A percentile compares a stretch with the other conserved stretches of the same genome.
phyloP scores from a whole-genome alignment of 1,139 yeast species.

The Arxiozyma slooffiae region DNA sequence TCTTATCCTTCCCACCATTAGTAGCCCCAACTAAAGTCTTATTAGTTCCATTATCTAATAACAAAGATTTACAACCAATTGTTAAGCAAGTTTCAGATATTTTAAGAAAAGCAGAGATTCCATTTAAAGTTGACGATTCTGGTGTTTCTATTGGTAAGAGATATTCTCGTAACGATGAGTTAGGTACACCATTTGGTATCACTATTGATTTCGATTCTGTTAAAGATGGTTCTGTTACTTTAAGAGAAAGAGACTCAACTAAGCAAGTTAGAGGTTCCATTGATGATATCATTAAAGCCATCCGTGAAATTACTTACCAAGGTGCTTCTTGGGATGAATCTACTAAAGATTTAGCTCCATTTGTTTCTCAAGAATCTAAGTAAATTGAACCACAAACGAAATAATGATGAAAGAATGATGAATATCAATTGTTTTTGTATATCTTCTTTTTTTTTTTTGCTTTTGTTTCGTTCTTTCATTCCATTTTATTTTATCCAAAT shows the following conservation, averaged over 20 bases:
- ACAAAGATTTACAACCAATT: slow-evolving; percentile 70
- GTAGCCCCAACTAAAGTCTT: slow-evolving; percentile 98
- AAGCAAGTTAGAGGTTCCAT: slow-evolving; percentile 92
- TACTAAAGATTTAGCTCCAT: slow-evolving; percentile 55
- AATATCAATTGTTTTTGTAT: not conserved
- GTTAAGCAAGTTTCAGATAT: slow-evolving; percentile 57
- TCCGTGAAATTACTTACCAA: slow-evolving; percentile 64
- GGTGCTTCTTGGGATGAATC: slow-evolving; percentile 80
- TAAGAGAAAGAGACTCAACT: slow-evolving; percentile 97
- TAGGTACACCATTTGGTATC: slow-evolving; percentile 98
- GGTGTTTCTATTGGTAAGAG: slow-evolving; percentile 98
- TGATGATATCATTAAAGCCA: slow-evolving; percentile 67
- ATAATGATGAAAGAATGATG: too few species aligned
- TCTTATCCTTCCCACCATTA: slow-evolving; percentile 84
- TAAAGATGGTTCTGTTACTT: slow-evolving; percentile 84
- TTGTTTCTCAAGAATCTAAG: slow-evolving; percentile 40
- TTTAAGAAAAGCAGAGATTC: slow-evolving; percentile 73
- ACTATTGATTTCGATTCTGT: slow-evolving; percentile 94
- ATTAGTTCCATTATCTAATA: slow-evolving; percentile 85
- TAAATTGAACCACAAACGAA: not conserved
- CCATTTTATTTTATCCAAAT: too few species aligned
- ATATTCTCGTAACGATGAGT: slow-evolving; percentile 96
- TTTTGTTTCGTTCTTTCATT: too few species aligned
- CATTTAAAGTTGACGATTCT: slow-evolving; percentile 95
- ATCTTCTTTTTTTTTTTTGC: not conserved